Conservation (phyloP, 1,284 basidiomycete species). For the Ustanciosporium gigantosporum region DNA sequence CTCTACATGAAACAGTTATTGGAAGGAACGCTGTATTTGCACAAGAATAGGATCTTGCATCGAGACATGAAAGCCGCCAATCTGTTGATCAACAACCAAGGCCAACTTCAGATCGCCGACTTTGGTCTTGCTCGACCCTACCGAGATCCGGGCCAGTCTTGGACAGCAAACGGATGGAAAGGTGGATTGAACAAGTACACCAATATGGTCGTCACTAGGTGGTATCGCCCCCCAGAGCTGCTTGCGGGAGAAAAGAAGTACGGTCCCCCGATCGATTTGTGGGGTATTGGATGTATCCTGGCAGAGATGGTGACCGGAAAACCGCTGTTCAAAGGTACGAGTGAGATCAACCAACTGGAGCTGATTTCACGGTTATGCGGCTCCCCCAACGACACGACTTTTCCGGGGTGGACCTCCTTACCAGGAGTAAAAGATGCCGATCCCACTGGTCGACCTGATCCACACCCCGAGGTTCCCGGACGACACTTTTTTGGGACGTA, state of each 20-base stretch:
- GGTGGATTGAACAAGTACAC: conserved; percentile 71
- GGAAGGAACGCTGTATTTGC: conserved; percentile 93
- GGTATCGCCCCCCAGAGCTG: conserved; percentile 96
- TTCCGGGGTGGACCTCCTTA: conserved; percentile 76
- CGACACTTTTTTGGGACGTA: conserved; percentile 50
- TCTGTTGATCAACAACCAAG: conserved; percentile 80
- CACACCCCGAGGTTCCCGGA: conserved; percentile 38
- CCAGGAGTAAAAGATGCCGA: conserved; percentile 59
- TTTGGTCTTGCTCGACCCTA: conserved; percentile 84
- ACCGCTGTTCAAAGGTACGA: conserved; percentile 84
- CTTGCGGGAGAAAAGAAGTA: conserved; percentile 85
- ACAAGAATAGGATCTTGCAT: conserved; percentile 93
- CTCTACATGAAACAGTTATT: conserved; percentile 93
- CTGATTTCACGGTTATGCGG: conserved; percentile 89
- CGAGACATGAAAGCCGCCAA: conserved; percentile 99
- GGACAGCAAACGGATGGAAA: conserved; percentile 47
- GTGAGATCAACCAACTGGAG: conserved; percentile 86
- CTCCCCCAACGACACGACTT: conserved; percentile 72
- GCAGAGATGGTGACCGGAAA: conserved; percentile 90
- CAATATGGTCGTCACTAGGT: conserved; percentile 96
- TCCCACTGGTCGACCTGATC: conserved; percentile 47
- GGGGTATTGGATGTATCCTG: conserved; percentile 97
- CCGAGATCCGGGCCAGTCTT: conserved; percentile 49
- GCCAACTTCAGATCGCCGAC: conserved; percentile 72
- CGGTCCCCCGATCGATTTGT: conserved; percentile 92